Base-by-base conservation (phyloP, 2,329 filamentous ascomycete genomes). In the Cladophialophora carrionii region DNA sequence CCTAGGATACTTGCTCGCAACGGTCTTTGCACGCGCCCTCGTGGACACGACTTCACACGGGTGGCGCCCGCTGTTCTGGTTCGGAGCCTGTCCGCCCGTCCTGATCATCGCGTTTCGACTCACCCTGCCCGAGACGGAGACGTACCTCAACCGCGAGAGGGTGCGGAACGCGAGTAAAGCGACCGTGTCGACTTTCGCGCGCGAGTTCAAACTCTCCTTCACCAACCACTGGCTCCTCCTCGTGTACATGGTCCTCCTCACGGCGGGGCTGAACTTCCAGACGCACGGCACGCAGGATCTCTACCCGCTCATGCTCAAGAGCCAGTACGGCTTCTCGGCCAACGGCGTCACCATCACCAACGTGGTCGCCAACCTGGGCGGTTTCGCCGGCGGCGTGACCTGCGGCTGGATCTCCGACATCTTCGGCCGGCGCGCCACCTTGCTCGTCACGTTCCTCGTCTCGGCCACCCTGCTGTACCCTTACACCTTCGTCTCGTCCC, bases 211-310 rank as follows among this genome's bases (percentile, higher is more conserved):
- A 72, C 85, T 93, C 0, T 91, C 91, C 0, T 73, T 96, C 34
- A 88, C 86, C 76, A 85, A 86, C 12, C 91, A 96, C 77, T 96
- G 92, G 92, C 69, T 91, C 14, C 77, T 96, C 1, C 81, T 96
- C 62, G 80, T 87, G 41, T 96, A 96, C 78, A 82, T 96, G 64
- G 90, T 96, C 5, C 80, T 96, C 20, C 82, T 96, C 48, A 95
- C 96, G 91, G 89, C 91, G 1, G 91, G 91, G 2, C 94, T 96
- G 81, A 96, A 96, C 78, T 96, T 95, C 74, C 92, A 94, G 90
- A 49, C 48, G 10, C 61, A 62, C 55, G 58, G 60, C 48, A 89
- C 86, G 22, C 87, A 90, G 72, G 86, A 89, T 75, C 76, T 87
- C 1, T 88, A 87, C 68, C 85, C 84, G 0, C 86, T 84, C 3